Evolutionary conservation across 352 stramenopile species (phyloP).

Genomic region (Globisporangium carolinianum): DNA sequence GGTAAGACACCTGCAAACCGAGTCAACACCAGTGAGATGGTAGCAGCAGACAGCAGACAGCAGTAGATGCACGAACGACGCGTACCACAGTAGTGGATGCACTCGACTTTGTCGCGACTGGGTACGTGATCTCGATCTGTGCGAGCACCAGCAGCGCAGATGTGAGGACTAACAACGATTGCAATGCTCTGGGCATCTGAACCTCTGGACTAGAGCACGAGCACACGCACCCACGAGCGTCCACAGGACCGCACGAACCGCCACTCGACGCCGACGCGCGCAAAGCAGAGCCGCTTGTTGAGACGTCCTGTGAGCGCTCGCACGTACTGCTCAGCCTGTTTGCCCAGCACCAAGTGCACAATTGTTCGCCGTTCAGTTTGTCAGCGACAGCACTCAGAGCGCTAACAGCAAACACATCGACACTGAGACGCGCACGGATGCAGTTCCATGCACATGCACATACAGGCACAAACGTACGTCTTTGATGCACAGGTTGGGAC

Average conservation of each 20-base stretch:
- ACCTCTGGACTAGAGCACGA: too few relatives aligned
- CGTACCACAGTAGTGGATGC: background rate
- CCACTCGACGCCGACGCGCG: conserved; percentile 50
- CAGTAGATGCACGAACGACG: background rate
- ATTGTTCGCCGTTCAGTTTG: too few relatives aligned
- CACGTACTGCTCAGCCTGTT: conserved; percentile 65
- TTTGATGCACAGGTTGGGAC: conserved; percentile 66
- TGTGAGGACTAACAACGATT: too few relatives aligned
- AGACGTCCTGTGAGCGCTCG: conserved; percentile 46
- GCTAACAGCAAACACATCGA: background rate
- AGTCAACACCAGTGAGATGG: background rate
- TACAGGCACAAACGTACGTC: conserved; percentile 33
- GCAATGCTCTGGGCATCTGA: too few relatives aligned
- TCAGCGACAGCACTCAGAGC: too few relatives aligned
- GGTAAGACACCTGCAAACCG: background rate
- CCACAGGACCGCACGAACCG: conserved; percentile 45
- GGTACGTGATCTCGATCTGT: conserved; percentile 64
- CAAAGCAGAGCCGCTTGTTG: conserved; percentile 58
- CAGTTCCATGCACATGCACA: background rate
- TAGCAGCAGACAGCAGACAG: background rate
- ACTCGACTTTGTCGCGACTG: conserved; percentile 17
- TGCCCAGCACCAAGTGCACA: too few relatives aligned
- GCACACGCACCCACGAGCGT: conserved; percentile 38
- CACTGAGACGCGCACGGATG: background rate
- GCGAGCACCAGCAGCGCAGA: too few relatives aligned